phyloP scores from a whole-genome alignment of 2,329 filamentous ascomycete species.

The Aspergillus sp. region DNA sequence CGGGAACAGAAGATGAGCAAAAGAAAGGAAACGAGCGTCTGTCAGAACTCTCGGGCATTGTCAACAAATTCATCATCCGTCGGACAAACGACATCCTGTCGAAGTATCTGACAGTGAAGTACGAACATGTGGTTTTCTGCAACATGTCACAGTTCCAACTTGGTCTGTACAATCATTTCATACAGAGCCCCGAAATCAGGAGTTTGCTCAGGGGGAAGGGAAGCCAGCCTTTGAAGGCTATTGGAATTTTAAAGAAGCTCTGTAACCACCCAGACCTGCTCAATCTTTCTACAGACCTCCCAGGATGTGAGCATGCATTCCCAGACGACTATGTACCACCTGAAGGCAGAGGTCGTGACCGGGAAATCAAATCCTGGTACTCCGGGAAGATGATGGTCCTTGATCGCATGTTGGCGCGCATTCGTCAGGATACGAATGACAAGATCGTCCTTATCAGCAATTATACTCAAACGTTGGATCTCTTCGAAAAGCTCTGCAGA shows the following conservation, averaged over 20 bases:
- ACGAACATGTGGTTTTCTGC: conserved; percentile 98
- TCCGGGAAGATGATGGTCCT: conserved; percentile 97
- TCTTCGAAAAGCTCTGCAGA: conserved; percentile 88
- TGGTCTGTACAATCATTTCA: conserved; percentile 93
- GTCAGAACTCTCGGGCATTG: conserved; percentile 69
- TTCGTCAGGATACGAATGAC: conserved; percentile 93
- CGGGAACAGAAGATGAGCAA: conserved; percentile 74
- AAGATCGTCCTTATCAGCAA: conserved; percentile 99
- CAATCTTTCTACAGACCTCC: conserved; percentile 72
- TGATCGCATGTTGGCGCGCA: conserved; percentile 95
- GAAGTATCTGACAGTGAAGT: conserved; percentile 96
- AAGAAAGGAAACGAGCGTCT: conserved; percentile 78
- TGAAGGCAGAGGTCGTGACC: conserved; percentile 77
- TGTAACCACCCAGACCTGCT: conserved; percentile 97
- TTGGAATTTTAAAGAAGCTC: conserved; percentile 93
- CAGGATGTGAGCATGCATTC: conserved; percentile 73
- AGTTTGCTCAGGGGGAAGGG: conserved; percentile 86
- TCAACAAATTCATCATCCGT: conserved; percentile 98
- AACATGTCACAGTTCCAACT: conserved; percentile 88
- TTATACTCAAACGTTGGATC: conserved; percentile 90
- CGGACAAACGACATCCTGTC: conserved; percentile 96
- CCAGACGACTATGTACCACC: conserved; percentile 85
- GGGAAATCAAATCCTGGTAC: conserved; percentile 91
- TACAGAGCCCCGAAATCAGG: conserved; percentile 90
- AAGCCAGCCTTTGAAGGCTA: conserved; percentile 92